Percentiles rank a stretch among this genome's conserved stretches.
Conservation (phyloP, 106 monocot species). For the Dioscorea alata region DNA sequence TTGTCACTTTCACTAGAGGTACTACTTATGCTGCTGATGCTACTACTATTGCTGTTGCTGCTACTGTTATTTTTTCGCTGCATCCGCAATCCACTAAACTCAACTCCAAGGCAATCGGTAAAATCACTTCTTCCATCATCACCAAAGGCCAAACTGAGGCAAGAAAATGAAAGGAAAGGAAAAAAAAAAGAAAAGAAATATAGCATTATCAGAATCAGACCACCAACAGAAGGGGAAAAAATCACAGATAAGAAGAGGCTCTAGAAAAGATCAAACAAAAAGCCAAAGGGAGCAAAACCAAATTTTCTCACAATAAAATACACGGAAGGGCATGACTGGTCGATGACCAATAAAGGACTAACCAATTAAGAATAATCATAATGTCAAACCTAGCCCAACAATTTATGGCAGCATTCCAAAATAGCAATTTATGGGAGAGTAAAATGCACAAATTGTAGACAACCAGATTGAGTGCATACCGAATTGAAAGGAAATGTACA, state of each 20-base stretch:
- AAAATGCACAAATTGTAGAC: too few species aligned
- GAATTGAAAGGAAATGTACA: too few species aligned
- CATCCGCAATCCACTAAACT: slow-evolving; percentile 24
- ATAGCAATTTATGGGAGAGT: too few species aligned
- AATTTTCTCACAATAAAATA: too few species aligned
- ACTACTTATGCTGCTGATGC: slow-evolving; percentile 88
- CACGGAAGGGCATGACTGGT: too few species aligned
- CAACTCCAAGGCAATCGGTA: slow-evolving; percentile 33
- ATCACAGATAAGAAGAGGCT: neutral
- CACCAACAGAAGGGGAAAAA: neutral
- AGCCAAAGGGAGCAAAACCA: neutral
- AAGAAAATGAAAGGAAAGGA: neutral
- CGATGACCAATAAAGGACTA: too few species aligned
- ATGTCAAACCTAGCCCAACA: too few species aligned
- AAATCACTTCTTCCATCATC: slow-evolving; percentile 24
- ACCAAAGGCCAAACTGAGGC: slow-evolving; percentile 13
- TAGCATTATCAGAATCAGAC: neutral
- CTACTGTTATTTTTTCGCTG: slow-evolving; percentile 40
- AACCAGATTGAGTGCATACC: too few species aligned
- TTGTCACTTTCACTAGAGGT: slow-evolving; percentile 67
- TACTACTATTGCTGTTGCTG: slow-evolving; percentile 66
- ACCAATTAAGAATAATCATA: too few species aligned
- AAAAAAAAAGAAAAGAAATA: neutral
- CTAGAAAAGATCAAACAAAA: neutral
- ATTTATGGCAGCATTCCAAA: too few species aligned